A percentile compares a stretch with the other conserved stretches of the same genome.
Evolutionary conservation across 1,139 yeast species (phyloP).

Genomic region (Maudiozyma humilis): DNA sequence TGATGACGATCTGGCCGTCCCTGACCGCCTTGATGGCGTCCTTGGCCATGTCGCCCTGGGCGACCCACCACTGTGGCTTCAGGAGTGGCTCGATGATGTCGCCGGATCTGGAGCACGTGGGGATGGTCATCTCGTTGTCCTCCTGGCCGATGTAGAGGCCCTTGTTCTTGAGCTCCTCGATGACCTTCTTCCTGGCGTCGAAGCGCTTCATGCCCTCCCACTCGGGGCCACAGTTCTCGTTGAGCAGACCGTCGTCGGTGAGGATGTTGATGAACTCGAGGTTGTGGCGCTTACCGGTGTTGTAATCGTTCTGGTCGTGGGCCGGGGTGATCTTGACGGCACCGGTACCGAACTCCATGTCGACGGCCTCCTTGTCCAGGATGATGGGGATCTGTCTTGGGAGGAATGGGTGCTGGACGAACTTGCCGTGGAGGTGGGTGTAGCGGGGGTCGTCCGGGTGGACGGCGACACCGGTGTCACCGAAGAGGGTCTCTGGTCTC

Average conservation of each 20-base stretch:
- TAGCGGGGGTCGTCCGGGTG: constrained; percentile 93
- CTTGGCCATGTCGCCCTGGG: constrained; percentile 81
- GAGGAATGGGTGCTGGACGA: constrained; percentile 81
- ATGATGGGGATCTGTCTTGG: constrained; percentile 81
- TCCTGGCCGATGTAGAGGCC: constrained; percentile 75
- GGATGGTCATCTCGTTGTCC: constrained; percentile 93
- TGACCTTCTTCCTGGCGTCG: constrained; percentile 82
- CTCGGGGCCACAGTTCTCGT: constrained; percentile 81
- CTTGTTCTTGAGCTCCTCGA: constrained; percentile 66
- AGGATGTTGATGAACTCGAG: constrained; percentile 82
- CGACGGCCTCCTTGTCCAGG: constrained; percentile 88
- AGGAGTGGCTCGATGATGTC: constrained; percentile 92
- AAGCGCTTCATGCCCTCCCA: constrained; percentile 89
- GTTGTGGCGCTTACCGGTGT: constrained; percentile 88
- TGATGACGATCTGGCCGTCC: constrained; percentile 69
- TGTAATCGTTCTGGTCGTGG: constrained; percentile 94
- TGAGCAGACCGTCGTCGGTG: constrained; percentile 86
- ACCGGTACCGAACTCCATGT: constrained; percentile 99
- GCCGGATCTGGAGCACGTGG: constrained; percentile 90
- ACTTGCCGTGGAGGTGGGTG: constrained; percentile 90
- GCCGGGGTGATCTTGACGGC: constrained; percentile 98
- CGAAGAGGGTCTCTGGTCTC: constrained; percentile 96
- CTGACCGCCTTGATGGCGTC: constrained; percentile 82
- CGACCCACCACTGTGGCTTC: constrained; percentile 99
- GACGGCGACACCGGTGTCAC: constrained; percentile 96